Percentiles rank a stretch among this genome's conserved stretches.
Evolutionary conservation across 345 rosid species (phyloP).

Genomic region (Streptanthus diversifolius): DNA sequence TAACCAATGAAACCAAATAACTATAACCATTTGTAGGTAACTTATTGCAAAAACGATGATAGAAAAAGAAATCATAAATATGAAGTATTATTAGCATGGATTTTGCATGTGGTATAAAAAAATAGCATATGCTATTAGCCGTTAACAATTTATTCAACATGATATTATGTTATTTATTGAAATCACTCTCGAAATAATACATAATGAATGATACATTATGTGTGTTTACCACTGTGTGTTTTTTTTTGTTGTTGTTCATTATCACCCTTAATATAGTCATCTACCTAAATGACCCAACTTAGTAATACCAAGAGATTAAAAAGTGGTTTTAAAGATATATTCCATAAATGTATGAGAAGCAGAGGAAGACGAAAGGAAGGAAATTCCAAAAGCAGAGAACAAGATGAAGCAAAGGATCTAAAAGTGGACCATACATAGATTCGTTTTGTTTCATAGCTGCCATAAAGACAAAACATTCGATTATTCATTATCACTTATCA

Average conservation of each 20-base stretch:
- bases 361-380: not conserved
- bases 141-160: not conserved
- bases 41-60: not conserved
- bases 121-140: not conserved
- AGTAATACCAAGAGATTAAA: constrained; percentile 4
- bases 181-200: not conserved
- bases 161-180: not conserved
- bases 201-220: no score
- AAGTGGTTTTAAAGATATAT: not conserved
- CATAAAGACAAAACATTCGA: not conserved
- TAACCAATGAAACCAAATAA: not conserved
- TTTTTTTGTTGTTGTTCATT: not conserved
- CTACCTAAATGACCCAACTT: not conserved
- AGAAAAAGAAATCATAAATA: not conserved
- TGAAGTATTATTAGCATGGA: not conserved
- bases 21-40: not conserved
- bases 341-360: not conserved
- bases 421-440: constrained; percentile 20
- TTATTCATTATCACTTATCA: not conserved
- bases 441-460: constrained; percentile 15
- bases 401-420: constrained; percentile 24
- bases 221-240: not conserved
- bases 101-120: not conserved
- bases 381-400: constrained; percentile 16
- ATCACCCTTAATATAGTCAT: not conserved